Percentiles rank a stretch among this genome's conserved stretches.
Evolutionary conservation across 2,329 filamentous ascomycete genomes (phyloP).

Genomic region (Fusarium tupiense): DNA sequence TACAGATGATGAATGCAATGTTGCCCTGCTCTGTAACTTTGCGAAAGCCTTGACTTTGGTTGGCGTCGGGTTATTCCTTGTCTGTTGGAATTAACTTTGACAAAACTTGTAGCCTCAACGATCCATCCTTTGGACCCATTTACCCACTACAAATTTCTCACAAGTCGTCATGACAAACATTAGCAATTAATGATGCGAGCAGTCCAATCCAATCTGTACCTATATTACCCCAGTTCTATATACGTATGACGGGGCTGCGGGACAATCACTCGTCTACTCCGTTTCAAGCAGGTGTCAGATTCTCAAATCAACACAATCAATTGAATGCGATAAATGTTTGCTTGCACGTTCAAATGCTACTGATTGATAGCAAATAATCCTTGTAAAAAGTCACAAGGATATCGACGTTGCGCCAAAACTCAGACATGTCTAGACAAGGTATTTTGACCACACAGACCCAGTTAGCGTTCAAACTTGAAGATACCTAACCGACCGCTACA

Average conservation of each 20-base stretch:
- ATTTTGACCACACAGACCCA: background rate
- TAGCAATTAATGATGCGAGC: slow-evolving; percentile 17
- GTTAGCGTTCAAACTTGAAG: slow-evolving; percentile 14
- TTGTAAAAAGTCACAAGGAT: slow-evolving; percentile 5
- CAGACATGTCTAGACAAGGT: slow-evolving; percentile 1
- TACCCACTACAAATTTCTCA: background rate
- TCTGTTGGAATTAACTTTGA: background rate
- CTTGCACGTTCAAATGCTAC: background rate
- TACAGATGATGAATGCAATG: background rate
- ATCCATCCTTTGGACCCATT: background rate
- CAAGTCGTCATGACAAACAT: slow-evolving; percentile 10
- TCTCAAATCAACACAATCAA: slow-evolving; percentile 7
- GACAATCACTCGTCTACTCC: slow-evolving; percentile 11
- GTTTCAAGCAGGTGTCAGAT: slow-evolving; percentile 18
- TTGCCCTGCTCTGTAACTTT: background rate
- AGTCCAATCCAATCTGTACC: background rate
- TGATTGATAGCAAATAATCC: slow-evolving; percentile 21
- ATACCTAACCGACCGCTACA: slow-evolving; percentile 2
- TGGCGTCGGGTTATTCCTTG: slow-evolving; percentile 4
- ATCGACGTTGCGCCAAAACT: background rate
- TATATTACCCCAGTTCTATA: slow-evolving; percentile 24
- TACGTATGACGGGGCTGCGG: slow-evolving; percentile 21
- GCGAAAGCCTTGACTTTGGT: background rate
- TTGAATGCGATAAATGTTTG: background rate
- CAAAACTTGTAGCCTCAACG: background rate